phyloP scores from a whole-genome alignment of 176 grass and related monocot genomes.

The Bonia amplexicaulis region DNA sequence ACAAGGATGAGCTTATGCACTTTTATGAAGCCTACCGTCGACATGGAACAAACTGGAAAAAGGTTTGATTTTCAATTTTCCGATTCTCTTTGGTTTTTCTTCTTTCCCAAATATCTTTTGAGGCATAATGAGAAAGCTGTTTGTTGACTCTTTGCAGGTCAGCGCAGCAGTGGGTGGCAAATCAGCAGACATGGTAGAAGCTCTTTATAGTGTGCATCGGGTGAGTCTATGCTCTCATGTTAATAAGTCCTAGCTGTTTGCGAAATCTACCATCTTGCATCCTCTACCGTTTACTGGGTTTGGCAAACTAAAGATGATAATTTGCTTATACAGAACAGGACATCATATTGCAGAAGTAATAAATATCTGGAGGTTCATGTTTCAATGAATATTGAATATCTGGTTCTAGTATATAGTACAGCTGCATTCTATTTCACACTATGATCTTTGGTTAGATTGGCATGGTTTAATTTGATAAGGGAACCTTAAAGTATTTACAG shows the following conservation, averaged over 20 bases:
- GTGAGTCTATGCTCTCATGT: slow-evolving; percentile 27
- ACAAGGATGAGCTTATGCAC: slow-evolving; percentile 39
- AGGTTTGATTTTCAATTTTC: slow-evolving; percentile 23
- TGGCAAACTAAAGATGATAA: slow-evolving; percentile 1
- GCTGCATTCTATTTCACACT: not conserved
- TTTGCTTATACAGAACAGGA: slow-evolving; percentile 10
- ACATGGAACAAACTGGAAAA: slow-evolving; percentile 67
- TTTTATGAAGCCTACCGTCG: slow-evolving; percentile 56
- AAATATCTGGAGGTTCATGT: not conserved
- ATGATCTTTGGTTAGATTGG: slow-evolving; percentile 3
- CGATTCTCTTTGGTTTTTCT: not conserved
- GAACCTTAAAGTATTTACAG: not conserved
- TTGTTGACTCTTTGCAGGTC: slow-evolving; percentile 28
- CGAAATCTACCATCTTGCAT: slow-evolving; percentile 8
- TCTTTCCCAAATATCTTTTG: not conserved
- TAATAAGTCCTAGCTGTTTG: not conserved
- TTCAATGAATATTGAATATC: not conserved
- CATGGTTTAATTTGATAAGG: not conserved
- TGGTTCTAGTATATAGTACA: slow-evolving; percentile 7
- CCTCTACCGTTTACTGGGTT: not conserved
- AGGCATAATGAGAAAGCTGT: not conserved
- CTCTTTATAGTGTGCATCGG: slow-evolving; percentile 44
- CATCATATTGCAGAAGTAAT: not conserved
- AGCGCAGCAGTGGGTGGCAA: slow-evolving; percentile 23
- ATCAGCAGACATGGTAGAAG: slow-evolving; percentile 36